Base-by-base conservation (phyloP, 176 grass and related monocot genomes). In the Carex myosuroides region DNA sequence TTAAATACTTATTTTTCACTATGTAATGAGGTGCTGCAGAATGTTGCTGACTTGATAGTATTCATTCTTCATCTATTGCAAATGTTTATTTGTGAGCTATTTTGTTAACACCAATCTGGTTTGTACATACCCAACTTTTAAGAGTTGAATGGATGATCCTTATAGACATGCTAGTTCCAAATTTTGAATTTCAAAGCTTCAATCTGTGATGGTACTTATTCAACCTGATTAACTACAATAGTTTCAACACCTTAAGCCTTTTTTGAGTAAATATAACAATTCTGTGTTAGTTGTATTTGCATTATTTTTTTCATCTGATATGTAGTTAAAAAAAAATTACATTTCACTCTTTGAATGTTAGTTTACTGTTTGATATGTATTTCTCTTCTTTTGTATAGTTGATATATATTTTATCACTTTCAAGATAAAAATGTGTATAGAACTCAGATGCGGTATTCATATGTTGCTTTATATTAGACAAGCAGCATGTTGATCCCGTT, bases 21-120 rank as follows among this genome's bases (percentile, higher is more conserved):
- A 54, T 75, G 71, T 75, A 75, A 75, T 75, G 71, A 54, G 71
- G 22, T 75, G 71, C 22, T 75, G 54, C 37, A n/a, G 18, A 70
- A 70, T 39, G 66, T 52, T 73, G 8, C 44, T 26, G 21, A 26
- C 10, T 26, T 13, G 18, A 75, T 24, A 75, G 44, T 26, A 75
- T 75, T 75, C 21, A 29, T 14, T 26, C 17, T 48, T 14, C 20
- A 53, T 75, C 21, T 14, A 75, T 75, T 53, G 12, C 44, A 53
- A 52, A 29, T 75, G 70, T 74, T 74, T 46, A 13, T 74, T 74
- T 24, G 44, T 74, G 70, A 74, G 44, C 70, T 26, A 29, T 24
- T 75, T 29, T 74, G 42, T 75, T 26, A 53, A 53, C 20, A 52
- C 1, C 21, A 13, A 53, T 75, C 16, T 20, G 12, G 5, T 46